Percentiles rank a stretch among this genome's conserved stretches.
These are phyloP conservation scores for Selaginella tamariscina DNA, from an alignment of 75 land plant genomes.

Conservation along the genomic window DNA sequence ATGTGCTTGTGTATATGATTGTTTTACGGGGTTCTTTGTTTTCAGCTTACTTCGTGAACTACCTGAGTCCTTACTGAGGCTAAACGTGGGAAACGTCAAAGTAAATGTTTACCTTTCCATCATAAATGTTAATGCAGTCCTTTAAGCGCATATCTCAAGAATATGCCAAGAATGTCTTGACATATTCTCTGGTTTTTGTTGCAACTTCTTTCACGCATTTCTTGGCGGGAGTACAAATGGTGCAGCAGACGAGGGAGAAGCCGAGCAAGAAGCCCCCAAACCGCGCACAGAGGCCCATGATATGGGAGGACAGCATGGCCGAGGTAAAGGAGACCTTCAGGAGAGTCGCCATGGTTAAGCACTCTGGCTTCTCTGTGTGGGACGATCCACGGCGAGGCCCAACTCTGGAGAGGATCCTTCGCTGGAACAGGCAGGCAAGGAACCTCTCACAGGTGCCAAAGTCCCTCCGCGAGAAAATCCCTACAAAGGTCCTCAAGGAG, in stretches of 20 bases:
- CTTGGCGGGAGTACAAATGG: slow-evolving; percentile 6
- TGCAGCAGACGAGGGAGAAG: slow-evolving; percentile 8
- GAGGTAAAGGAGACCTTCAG: slow-evolving; percentile 31
- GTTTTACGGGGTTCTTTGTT: not conserved
- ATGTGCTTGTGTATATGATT: too few relatives aligned
- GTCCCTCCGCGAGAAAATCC: slow-evolving; percentile 4
- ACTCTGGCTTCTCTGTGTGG: slow-evolving; percentile 18
- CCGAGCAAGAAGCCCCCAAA: slow-evolving; percentile 7
- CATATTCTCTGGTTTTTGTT: not conserved
- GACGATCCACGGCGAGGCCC: not conserved
- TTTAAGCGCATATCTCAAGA: too few relatives aligned
- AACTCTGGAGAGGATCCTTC: slow-evolving; percentile 15
- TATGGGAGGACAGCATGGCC: slow-evolving; percentile 31
- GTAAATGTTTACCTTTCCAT: too few relatives aligned
- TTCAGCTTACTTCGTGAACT: not conserved
- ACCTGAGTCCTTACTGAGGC: slow-evolving; percentile 1
- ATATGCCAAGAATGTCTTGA: too few relatives aligned
- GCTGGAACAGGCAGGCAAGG: slow-evolving; percentile 19
- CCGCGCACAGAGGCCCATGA: slow-evolving; percentile 14
- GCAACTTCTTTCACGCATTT: not conserved
- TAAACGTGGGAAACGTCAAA: not conserved
- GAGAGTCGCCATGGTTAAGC: slow-evolving; percentile 16
- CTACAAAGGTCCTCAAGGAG: slow-evolving; percentile 6
- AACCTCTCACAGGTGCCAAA: slow-evolving; percentile 18
- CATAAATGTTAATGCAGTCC: too few relatives aligned